phyloP scores from a whole-genome alignment of 1,139 yeast species.

The Zygosaccharomyces pseudobailii region DNA sequence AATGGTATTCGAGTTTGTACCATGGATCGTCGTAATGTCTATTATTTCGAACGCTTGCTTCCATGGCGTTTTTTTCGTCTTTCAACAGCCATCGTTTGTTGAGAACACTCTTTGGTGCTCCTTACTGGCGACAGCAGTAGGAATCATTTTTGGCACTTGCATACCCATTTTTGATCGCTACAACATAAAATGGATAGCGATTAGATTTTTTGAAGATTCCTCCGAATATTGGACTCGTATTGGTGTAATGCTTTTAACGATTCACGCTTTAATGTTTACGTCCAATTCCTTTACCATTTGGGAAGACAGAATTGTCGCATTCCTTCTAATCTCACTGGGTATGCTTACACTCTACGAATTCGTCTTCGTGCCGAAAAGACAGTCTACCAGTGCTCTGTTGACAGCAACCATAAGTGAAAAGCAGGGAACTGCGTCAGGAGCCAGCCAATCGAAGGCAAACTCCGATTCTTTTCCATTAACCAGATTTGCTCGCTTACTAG shows the following conservation, averaged over 20 bases:
- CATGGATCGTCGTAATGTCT: constrained; percentile 58
- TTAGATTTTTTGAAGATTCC: constrained; percentile 51
- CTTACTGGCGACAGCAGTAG: constrained; percentile 59
- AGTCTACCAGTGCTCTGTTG: constrained; percentile 32
- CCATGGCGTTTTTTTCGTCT: constrained; percentile 50
- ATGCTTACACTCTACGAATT: constrained; percentile 45
- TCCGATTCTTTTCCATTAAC: constrained; percentile 26
- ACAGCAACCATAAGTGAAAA: constrained; percentile 31
- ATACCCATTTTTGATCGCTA: constrained; percentile 77
- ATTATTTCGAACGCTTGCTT: constrained; percentile 39
- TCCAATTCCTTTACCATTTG: constrained; percentile 92
- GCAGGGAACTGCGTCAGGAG: constrained; percentile 20
- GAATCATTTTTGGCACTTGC: constrained; percentile 64
- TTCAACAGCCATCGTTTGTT: constrained; percentile 49
- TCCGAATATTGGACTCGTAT: constrained; percentile 72
- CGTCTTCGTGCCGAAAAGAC: constrained; percentile 33
- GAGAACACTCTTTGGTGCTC: constrained; percentile 42
- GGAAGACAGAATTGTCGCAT: constrained; percentile 80
- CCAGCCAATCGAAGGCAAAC: constrained; percentile 14
- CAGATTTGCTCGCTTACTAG: constrained; percentile 34
- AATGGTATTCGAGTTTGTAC: constrained; percentile 66
- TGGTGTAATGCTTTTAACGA: constrained; percentile 51
- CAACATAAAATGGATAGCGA: constrained; percentile 56
- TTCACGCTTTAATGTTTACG: constrained; percentile 71
- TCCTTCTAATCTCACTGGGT: constrained; percentile 67